Evolutionary conservation across 148 eudicot genomes (phyloP), one percentile per base, ranked within the genome.

Genomic region (Dysphania ambrosioides): DNA sequence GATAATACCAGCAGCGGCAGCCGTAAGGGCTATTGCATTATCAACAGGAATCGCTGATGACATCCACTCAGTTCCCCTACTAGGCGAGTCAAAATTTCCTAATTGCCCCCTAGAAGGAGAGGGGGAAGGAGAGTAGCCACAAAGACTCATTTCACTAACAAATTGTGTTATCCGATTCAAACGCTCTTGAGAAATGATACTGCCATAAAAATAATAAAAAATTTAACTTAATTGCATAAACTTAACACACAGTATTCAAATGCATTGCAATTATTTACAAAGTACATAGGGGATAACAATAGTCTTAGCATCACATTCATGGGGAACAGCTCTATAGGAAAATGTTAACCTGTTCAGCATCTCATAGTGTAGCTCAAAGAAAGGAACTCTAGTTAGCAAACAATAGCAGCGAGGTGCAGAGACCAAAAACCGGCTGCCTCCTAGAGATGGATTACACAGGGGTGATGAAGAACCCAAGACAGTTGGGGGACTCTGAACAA

Each of bases 381-480:
- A 92, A 36, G 99, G 99, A 80, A 92, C 89, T 85, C 92, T 88
- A 32, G 99, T 95, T 57, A 95, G 78, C 70, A 95, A 76, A 79
- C 99, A 95, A 69, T 92, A 95, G 85, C 99, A 95, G 82, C 97
- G 97, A 73, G 97, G 97, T 49, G 99, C 99, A 79, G 97, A 84
- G 77, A 87, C 88, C 83, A 95, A 77, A 85, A 84, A 89, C 51
- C 90, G 88, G 72, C 86, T 87, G 81, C 87, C 70, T 68, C 87
- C 82, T 55, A 82, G 58, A 65, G 86, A 77, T 36, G 88, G 85
- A 62, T 82, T 88, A 73, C 85, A 79, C 79, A 84, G 70, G 36
- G 88, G 88, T 31, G 92, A 82, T 19, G 85, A 82, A 80, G 77
- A 72, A 62, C 88, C 94, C 68, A 80, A 77, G 49, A 86, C 78